Conservation (phyloP, 306 rosid genomes). For the Urtica urens region DNA sequence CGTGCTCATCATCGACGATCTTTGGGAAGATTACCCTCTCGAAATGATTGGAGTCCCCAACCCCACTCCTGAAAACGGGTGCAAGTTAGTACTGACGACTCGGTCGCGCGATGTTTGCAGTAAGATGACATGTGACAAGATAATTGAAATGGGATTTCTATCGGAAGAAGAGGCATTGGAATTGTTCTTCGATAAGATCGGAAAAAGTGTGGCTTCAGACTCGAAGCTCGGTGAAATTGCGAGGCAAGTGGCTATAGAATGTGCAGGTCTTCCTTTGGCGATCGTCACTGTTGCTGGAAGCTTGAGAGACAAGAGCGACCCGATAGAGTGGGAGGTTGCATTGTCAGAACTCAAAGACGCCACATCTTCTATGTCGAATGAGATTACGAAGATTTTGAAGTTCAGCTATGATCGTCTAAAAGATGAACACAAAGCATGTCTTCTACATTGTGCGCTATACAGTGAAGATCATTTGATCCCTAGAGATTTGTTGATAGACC, state of each 20-base stretch:
- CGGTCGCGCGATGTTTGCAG: not conserved
- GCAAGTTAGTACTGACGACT: constrained; percentile 8
- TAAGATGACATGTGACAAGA: not conserved
- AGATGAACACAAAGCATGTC: constrained; percentile 5
- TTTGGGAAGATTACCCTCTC: not conserved
- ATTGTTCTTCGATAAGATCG: constrained; percentile 10
- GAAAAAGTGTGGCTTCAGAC: not conserved
- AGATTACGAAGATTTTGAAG: not conserved
- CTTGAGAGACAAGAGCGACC: not conserved
- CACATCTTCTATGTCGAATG: not conserved
- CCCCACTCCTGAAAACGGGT: not conserved
- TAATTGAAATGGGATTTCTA: constrained; percentile 7
- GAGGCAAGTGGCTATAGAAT: constrained; percentile 2
- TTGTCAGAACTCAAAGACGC: constrained; percentile 5
- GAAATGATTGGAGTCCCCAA: constrained; percentile 13
- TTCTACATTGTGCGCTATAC: constrained; percentile 11
- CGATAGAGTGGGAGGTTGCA: constrained; percentile 11
- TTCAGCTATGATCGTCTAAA: constrained; percentile 7
- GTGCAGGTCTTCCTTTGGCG: constrained; percentile 14
- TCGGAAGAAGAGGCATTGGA: constrained; percentile 11
- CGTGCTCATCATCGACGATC: constrained; percentile 5
- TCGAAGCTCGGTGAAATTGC: not conserved
- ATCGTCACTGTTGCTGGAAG: constrained; percentile 13
- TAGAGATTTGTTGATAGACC: constrained; percentile 7
- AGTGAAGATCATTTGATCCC: constrained; percentile 2